phyloP scores from a whole-genome alignment of 176 grass and related monocot genomes.

The Dactylis glomerata region DNA sequence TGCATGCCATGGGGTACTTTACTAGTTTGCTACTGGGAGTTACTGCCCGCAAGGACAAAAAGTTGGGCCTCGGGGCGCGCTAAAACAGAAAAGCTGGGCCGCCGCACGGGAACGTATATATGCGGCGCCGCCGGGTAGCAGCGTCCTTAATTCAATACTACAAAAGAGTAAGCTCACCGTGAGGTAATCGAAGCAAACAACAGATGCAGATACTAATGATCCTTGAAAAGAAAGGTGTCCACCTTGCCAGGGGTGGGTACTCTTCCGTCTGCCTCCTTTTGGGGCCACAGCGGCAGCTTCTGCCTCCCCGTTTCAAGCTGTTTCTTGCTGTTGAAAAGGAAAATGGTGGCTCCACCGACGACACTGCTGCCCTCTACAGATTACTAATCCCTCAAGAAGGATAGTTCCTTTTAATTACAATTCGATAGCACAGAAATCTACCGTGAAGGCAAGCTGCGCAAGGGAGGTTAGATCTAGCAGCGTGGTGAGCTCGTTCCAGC shows the following conservation, averaged over 20 bases:
- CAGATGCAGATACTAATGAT: neutral
- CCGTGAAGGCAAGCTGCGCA: constrained; percentile 82
- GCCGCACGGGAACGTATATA: too few relatives aligned
- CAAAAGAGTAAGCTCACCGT: constrained; percentile 1
- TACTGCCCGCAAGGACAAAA: too few relatives aligned
- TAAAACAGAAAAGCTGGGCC: too few relatives aligned
- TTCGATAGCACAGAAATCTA: neutral
- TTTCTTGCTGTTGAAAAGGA: constrained; percentile 89
- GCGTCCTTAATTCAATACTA: too few relatives aligned
- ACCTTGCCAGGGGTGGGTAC: constrained; percentile 96
- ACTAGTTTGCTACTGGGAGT: too few relatives aligned
- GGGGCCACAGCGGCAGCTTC: constrained; percentile 72
- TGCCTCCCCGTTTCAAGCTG: constrained; percentile 87
- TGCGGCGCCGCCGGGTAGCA: too few relatives aligned
- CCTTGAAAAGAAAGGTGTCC: neutral
- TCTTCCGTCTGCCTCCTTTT: constrained; percentile 83
- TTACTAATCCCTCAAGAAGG: neutral
- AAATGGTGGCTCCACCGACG: constrained; percentile 76
- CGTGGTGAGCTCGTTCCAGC: constrained; percentile 84
- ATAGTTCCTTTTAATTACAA: neutral
- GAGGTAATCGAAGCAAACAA: constrained; percentile 8
- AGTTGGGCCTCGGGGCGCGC: too few relatives aligned
- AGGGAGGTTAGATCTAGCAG: constrained; percentile 91
- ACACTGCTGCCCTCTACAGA: constrained; percentile 32
- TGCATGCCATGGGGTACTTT: too few relatives aligned